These are phyloP conservation scores for Pleurozium schreberi DNA, from an alignment of 225 moss, liverwort and hornwort genomes.

Conservation along the genomic window DNA sequence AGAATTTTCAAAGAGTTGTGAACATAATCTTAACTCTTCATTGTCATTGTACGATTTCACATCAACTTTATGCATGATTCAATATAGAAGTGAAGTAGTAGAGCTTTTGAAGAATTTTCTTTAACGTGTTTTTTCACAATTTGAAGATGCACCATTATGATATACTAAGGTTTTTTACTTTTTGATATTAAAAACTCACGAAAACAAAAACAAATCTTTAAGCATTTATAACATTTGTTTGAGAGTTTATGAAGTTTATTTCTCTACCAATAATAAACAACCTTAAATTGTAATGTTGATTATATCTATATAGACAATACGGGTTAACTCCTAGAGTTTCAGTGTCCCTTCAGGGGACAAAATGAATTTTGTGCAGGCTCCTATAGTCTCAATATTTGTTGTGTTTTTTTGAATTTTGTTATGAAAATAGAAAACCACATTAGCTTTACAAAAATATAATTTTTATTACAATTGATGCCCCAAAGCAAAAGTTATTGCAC, in stretches of 20 bases:
- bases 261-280: background rate
- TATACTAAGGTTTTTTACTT: background rate
- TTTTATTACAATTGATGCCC: too few relatives aligned
- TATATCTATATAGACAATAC: too few relatives aligned
- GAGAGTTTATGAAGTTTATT: background rate
- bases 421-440: too few relatives aligned
- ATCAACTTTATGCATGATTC: background rate
- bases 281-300: background rate
- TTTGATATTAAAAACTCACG: background rate
- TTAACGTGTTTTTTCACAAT: fast-evolving
- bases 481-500: too few relatives aligned
- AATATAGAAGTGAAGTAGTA: background rate
- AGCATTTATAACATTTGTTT: background rate
- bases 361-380: too few relatives aligned
- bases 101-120: background rate
- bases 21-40: background rate
- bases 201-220: background rate
- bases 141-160: background rate
- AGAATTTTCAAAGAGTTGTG: background rate
- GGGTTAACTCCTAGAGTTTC: too few relatives aligned
- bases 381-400: too few relatives aligned
- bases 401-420: too few relatives aligned
- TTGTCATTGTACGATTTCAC: too few relatives aligned
- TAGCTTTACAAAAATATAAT: too few relatives aligned
- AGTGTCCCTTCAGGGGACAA: too few relatives aligned